These are phyloP conservation scores for Colletotrichum sp. DNA, from an alignment of 2,329 filamentous ascomycete genomes.

Conservation along the genomic window DNA sequence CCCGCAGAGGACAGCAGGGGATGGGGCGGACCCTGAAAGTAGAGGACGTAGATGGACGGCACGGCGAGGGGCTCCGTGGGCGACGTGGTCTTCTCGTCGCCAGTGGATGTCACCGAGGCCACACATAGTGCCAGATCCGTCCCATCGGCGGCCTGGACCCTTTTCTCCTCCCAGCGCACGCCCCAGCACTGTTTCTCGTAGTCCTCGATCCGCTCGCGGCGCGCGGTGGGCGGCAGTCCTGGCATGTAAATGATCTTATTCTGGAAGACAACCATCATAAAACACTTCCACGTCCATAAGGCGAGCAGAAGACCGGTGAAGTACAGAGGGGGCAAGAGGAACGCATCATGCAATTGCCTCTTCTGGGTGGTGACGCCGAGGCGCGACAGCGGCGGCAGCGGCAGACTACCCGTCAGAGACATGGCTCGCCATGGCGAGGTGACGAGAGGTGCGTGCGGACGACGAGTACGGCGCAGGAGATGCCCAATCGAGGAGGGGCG, in stretches of 20 bases:
- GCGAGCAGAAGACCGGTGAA: conserved; percentile 69
- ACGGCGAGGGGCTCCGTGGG: neutral
- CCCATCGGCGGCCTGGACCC: conserved; percentile 65
- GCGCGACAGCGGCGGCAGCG: neutral
- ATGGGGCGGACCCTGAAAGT: conserved; percentile 55
- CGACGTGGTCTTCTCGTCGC: conserved; percentile 12
- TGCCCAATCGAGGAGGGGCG: conserved; percentile 25
- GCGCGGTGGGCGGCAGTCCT: conserved; percentile 72
- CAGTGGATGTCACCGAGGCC: conserved; percentile 41
- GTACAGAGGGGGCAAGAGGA: conserved; percentile 68
- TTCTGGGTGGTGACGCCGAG: conserved; percentile 22
- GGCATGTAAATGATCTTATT: conserved; percentile 86
- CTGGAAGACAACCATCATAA: conserved; percentile 79
- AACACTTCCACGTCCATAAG: conserved; percentile 71
- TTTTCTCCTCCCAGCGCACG: conserved; percentile 71
- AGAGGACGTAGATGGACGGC: conserved; percentile 57
- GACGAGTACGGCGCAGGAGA: neutral
- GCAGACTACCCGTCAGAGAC: neutral
- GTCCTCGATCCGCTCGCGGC: conserved; percentile 69
- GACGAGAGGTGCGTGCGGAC: neutral
- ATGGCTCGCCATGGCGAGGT: conserved; percentile 13
- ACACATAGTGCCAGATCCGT: conserved; percentile 68
- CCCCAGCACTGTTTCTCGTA: conserved; percentile 65
- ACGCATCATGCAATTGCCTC: conserved; percentile 38
- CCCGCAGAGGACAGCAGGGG: conserved; percentile 7